Base-by-base conservation (phyloP, 345 rosid species). In the Eutrema japonicum region DNA sequence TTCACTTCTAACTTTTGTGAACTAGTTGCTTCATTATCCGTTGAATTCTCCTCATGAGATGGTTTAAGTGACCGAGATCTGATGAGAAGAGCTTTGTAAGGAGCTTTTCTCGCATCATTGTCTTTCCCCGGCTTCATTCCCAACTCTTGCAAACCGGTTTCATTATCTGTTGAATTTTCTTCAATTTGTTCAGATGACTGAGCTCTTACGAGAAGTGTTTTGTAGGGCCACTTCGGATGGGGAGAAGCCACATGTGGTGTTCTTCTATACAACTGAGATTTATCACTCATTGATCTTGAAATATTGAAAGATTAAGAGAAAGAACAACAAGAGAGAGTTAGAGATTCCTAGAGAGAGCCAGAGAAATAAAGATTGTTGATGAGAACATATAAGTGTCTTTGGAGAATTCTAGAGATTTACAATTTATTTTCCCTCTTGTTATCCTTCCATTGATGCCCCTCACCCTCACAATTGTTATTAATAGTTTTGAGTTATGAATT, bases 201-300 rank as follows among this genome's bases (percentile, higher is more conserved):
- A 36, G n/a, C 27, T 57, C 46, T 57, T 1, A 6, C 16, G 30
- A 3, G 32, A 37, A 37, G 9, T 2, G 27, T 8, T 10, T 57
- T 37, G 53, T 18, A 49, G 53, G 12, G 35, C 5, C 5, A 0
- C 5, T 32, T 32, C 35, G 4, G 0, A 4, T 18, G 22, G 22
- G 22, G 1, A 18, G 22, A 3, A 18, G 12, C 29, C 52, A 16
- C 11, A 16, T 3, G 5, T 48, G 10, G 29, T 48, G 52, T 3
- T 16, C 29, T 48, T 40, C 62, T 57, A 10, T 30, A 9, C 0
- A 8, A 8, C 4, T 36, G 41, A 16, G 12, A 37, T 10, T 37
- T 57, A 36, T 57, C 45, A 36, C 63, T 37, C 63, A 57, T 57
- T 57, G 63, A 10, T 16, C 29, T 37, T 36, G 7, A 29, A 35